A percentile compares a stretch with the other conserved stretches of the same genome.
These are phyloP conservation scores for Lentinula lateritia DNA, from an alignment of 768 basidiomycete species.

Conservation along the genomic window DNA sequence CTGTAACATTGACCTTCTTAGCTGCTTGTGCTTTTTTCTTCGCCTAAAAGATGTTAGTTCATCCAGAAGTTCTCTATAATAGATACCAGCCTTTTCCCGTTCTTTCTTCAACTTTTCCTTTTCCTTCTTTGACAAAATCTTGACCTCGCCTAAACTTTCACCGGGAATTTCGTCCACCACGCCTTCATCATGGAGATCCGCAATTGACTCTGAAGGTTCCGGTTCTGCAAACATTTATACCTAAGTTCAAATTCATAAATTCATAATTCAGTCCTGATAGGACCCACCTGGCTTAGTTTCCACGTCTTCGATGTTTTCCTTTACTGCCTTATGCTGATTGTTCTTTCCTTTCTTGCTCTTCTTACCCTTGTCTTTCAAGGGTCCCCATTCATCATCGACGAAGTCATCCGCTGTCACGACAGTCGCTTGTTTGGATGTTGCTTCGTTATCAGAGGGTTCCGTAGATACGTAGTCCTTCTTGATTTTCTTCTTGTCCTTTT, in stretches of 20 bases:
- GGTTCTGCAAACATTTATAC: constrained; percentile 7
- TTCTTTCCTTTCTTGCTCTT: constrained; percentile 57
- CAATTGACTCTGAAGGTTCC: constrained; percentile 15
- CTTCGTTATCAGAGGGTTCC: constrained; percentile 22
- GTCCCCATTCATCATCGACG: constrained; percentile 70
- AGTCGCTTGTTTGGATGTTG: constrained; percentile 13
- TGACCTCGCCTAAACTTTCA: constrained; percentile 46
- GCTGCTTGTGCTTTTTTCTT: constrained; percentile 94
- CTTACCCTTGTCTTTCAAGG: constrained; percentile 57
- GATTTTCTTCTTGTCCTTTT: constrained; percentile 54
- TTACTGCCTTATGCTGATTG: constrained; percentile 19
- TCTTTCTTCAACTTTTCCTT: constrained; percentile 98
- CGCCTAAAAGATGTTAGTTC: constrained; percentile 43
- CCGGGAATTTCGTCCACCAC: constrained; percentile 26
- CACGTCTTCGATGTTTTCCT: constrained; percentile 25
- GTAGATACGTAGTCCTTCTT: constrained; percentile 30
- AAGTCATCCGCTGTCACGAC: constrained; percentile 62
- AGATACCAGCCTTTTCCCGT: constrained; percentile 66
- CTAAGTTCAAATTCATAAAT: background rate
- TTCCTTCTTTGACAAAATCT: constrained; percentile 88
- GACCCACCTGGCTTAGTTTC: constrained; percentile 7
- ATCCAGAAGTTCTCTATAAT: background rate
- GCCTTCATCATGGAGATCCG: constrained; percentile 12
- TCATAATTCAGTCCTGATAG: background rate
- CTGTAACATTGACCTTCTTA: constrained; percentile 52